Evolutionary conservation across 345 rosid genomes (phyloP).

Genomic region (Bretschneidera sinensis): DNA sequence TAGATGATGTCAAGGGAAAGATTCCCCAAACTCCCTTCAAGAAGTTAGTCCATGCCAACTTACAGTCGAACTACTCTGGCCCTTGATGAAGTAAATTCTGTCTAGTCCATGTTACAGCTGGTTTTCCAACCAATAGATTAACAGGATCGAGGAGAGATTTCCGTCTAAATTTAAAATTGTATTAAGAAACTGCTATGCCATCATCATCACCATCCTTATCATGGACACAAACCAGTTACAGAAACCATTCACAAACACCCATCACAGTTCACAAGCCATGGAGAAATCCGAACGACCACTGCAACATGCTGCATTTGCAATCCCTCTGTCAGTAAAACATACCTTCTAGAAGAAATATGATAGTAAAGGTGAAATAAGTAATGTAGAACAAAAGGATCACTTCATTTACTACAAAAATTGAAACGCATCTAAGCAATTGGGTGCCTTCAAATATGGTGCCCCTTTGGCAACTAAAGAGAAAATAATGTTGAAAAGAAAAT

Average conservation of each 20-base stretch:
- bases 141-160: conserved; percentile 1
- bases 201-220: conserved; percentile 21
- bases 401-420: background rate
- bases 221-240: conserved; percentile 27
- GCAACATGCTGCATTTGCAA: conserved; percentile 20
- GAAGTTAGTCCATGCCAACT: conserved; percentile 11
- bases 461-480: background rate
- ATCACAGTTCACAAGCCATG: conserved; percentile 17
- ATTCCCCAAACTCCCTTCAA: conserved; percentile 1
- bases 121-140: conserved; percentile 8
- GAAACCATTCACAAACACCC: conserved; percentile 30
- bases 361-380: background rate
- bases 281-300: conserved; percentile 11
- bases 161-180: conserved; percentile 8
- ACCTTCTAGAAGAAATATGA: background rate
- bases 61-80: conserved; percentile 13
- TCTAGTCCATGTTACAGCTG: conserved; percentile 23
- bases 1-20: conserved; percentile 10
- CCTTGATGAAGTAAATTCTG: conserved; percentile 13
- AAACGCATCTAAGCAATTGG: background rate
- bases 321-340: conserved; percentile 17
- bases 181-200: conserved; percentile 13
- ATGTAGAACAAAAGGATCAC: background rate
- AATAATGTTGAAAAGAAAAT: too few relatives aligned
- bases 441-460: background rate